A percentile compares a stretch with the other conserved stretches of the same genome.
These are phyloP conservation scores for Amanita inopinata DNA, from an alignment of 768 basidiomycete genomes.

Conservation along the genomic window DNA sequence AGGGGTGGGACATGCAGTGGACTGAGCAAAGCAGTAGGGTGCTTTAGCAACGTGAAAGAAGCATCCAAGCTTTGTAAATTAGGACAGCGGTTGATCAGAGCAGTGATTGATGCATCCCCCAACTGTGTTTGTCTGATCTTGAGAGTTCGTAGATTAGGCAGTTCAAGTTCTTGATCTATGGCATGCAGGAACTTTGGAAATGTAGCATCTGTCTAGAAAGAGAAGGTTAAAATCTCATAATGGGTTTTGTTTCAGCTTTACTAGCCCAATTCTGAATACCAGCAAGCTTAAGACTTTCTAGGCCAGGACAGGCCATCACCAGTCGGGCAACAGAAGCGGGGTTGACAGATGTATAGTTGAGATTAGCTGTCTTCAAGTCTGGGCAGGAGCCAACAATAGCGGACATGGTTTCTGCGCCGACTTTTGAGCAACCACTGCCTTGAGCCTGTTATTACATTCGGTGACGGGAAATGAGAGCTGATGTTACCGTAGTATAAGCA, in stretches of 20 bases:
- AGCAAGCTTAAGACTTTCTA: constrained; percentile 54
- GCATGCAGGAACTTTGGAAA: constrained; percentile 35
- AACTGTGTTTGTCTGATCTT: constrained; percentile 50
- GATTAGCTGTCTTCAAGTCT: constrained; percentile 37
- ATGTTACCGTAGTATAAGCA: constrained; percentile 46
- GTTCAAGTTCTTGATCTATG: constrained; percentile 17
- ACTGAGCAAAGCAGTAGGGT: constrained; percentile 6
- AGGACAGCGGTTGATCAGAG: constrained; percentile 36
- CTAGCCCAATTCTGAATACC: constrained; percentile 54
- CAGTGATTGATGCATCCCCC: constrained; percentile 36
- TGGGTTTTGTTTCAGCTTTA: not conserved
- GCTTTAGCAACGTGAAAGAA: constrained; percentile 42
- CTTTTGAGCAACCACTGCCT: constrained; percentile 50
- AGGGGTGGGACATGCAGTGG: constrained; percentile 25
- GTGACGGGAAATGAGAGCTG: not conserved
- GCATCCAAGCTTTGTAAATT: constrained; percentile 46
- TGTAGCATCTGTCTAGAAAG: constrained; percentile 43
- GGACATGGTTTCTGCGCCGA: constrained; percentile 36
- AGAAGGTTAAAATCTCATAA: constrained; percentile 1
- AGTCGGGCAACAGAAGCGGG: constrained; percentile 38
- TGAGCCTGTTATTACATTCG: constrained; percentile 5
- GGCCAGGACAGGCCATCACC: constrained; percentile 22
- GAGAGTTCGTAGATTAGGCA: constrained; percentile 37
- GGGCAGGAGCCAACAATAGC: constrained; percentile 33
- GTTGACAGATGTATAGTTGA: constrained; percentile 50